Evolutionary conservation across 768 basidiomycete species (phyloP).

Genomic region (Phylloporus arenicola): DNA sequence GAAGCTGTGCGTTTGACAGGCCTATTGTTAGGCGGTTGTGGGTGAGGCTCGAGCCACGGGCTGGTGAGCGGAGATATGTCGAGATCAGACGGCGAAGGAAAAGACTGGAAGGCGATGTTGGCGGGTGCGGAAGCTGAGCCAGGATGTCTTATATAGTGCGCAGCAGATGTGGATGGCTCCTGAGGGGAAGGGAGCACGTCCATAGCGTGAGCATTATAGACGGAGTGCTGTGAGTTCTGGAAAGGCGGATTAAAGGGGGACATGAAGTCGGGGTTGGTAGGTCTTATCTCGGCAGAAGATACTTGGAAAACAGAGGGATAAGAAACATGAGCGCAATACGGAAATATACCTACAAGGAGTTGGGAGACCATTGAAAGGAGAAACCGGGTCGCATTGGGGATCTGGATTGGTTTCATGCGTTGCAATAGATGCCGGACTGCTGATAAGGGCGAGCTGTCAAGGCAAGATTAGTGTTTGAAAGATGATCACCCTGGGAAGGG

Average conservation of each 20-base stretch:
- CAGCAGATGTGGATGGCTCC: conserved; percentile 22
- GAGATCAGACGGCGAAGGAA: conserved; percentile 47
- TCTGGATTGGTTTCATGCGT: conserved; percentile 33
- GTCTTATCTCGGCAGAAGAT: conserved; percentile 61
- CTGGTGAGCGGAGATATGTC: conserved; percentile 79
- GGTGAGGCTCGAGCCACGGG: conserved; percentile 69
- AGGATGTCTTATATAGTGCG: conserved; percentile 31
- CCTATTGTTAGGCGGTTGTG: conserved; percentile 29
- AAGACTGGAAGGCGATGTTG: conserved; percentile 61
- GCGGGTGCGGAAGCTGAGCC: conserved; percentile 64
- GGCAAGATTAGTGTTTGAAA: conserved; percentile 9
- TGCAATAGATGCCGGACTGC: conserved; percentile 36
- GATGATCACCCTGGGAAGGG: conserved; percentile 1
- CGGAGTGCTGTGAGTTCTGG: conserved; percentile 23
- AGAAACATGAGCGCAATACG: conserved; percentile 9
- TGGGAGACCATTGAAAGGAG: conserved; percentile 49
- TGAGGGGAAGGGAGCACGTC: conserved; percentile 29
- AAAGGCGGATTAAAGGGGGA: conserved; percentile 57
- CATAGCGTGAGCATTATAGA: conserved; percentile 23
- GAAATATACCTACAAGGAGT: conserved; percentile 53
- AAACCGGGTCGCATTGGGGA: conserved; percentile 31
- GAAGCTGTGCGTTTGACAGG: conserved; percentile 51
- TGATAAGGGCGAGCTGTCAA: conserved; percentile 63
- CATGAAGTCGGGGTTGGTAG: conserved; percentile 53
- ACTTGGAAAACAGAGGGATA: conserved; percentile 34